Base-by-base conservation (phyloP, 306 rosid species). In the Acacia acuminata region DNA sequence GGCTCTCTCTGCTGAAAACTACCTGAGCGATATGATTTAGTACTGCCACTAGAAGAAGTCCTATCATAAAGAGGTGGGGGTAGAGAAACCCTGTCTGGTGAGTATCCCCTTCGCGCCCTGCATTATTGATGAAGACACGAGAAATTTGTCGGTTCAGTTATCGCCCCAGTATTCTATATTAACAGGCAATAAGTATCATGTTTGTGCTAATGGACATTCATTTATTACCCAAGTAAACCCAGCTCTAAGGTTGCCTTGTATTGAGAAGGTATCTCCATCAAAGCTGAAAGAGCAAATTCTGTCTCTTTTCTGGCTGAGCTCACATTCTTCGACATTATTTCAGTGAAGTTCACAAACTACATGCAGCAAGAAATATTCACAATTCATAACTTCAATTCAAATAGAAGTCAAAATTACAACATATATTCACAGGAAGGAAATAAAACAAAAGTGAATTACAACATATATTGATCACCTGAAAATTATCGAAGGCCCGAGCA, bases 231-330 rank as follows among this genome's bases (percentile, higher is more conserved):
- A 78, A 94, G 84, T 72, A 94, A 15, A 66, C 93, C 91, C 50
- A 58, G 96, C 75, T 90, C 97, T 56, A 94, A 65, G 77, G 94
- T 94, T 72, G 98, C 98, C 87, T 92, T 90, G 71, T 94, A 94
- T 76, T 94, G 98, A 71, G 97, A 85, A 82, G 98, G 98, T 79
- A 94, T 94, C 87, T 94, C 97, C 98, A 94, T 94, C 88, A 94
- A 82, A 76, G 98, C 92, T 74, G 92, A 73, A 36, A 94, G 94
- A 71, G 96, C 89, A 86, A 94, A 94, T 8, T 91, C 92, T 40
- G 91, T 86, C 83, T 89, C 87, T 80, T 89, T 94, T 80, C 86
- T 90, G 51, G 75, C 43, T 40, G 85, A 69, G 81, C 87, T 88
- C 42, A 87, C 84, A 72, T 63, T 91, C 77, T 63, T 91, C 15